Percentiles rank a stretch among this genome's conserved stretches.
Evolutionary conservation across 2,329 filamentous ascomycete species (phyloP).

Genomic region (Exophiala alcalophila): DNA sequence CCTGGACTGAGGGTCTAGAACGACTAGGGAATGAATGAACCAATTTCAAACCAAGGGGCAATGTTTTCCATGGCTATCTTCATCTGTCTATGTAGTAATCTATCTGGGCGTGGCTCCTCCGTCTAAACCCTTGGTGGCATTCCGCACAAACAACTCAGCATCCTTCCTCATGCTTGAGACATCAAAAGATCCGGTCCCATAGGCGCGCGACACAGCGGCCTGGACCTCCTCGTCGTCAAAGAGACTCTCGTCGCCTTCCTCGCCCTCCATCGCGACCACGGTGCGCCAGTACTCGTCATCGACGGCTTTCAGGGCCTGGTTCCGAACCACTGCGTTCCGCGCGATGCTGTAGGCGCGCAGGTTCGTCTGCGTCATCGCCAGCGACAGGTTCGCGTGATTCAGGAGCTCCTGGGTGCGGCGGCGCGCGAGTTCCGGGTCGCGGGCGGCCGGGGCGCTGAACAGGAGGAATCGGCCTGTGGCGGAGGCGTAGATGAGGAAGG

Average conservation of each 20-base stretch:
- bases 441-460: constrained; percentile 55
- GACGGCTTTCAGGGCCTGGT: constrained; percentile 65
- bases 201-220: constrained; percentile 67
- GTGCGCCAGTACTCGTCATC: constrained; percentile 70
- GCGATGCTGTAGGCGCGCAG: constrained; percentile 71
- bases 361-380: constrained; percentile 63
- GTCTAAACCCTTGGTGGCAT: constrained; percentile 42
- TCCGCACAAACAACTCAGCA: constrained; percentile 45
- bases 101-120: too few species aligned
- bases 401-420: constrained; percentile 35
- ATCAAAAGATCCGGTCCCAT: constrained; percentile 52
- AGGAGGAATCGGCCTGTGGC: constrained; percentile 77
- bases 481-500: constrained; percentile 67
- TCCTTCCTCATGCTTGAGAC: constrained; percentile 42
- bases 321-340: constrained; percentile 74
- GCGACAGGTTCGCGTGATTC: constrained; percentile 47
- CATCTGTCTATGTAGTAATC: not conserved
- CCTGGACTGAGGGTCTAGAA: not conserved
- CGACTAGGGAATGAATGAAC: not conserved
- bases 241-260: constrained; percentile 59
- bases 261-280: constrained; percentile 64
- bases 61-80: not conserved
- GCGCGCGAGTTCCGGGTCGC: constrained; percentile 56
- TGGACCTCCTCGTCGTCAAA: constrained; percentile 67
- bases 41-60: not conserved